A percentile compares a stretch with the other conserved stretches of the same genome.
Conservation (phyloP, 768 basidiomycete species). For the Auriscalpium vulgare region DNA sequence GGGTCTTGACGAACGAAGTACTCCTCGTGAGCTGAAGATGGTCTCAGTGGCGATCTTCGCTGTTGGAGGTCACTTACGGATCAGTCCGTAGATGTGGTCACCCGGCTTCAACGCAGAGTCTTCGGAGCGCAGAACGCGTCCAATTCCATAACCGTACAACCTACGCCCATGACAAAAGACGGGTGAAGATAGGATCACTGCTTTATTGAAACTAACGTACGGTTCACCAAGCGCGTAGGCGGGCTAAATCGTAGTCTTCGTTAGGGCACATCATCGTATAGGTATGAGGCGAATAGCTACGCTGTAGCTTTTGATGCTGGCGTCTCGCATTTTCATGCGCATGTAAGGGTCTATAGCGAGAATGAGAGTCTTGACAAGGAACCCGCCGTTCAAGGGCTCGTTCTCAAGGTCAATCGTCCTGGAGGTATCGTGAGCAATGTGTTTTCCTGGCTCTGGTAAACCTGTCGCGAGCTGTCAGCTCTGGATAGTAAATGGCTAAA, state of each 20-base stretch:
- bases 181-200: not conserved
- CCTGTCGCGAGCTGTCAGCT: not conserved
- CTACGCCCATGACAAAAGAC: not conserved
- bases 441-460: conserved; percentile 7
- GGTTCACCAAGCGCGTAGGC: conserved; percentile 21
- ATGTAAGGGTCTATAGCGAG: conserved; percentile 38
- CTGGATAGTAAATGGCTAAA: conserved; percentile 4
- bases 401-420: conserved; percentile 11
- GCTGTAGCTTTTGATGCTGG: conserved; percentile 1
- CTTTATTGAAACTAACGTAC: conserved; percentile 12
- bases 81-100: conserved; percentile 32
- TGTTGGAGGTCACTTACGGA: conserved; percentile 10
- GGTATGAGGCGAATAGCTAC: not conserved
- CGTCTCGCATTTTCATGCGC: conserved; percentile 18
- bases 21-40: conserved; percentile 29
- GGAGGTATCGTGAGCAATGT: not conserved
- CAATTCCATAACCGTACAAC: conserved; percentile 27
- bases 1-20: conserved; percentile 27
- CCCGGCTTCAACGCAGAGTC: conserved; percentile 25
- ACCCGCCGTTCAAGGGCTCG: conserved; percentile 3
- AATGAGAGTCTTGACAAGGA: conserved; percentile 12
- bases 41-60: not conserved
- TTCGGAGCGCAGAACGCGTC: conserved; percentile 39
- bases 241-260: conserved; percentile 1
- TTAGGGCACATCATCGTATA: not conserved